Base-by-base conservation (phyloP, 768 basidiomycete species). In the Lepiota subincarnata region DNA sequence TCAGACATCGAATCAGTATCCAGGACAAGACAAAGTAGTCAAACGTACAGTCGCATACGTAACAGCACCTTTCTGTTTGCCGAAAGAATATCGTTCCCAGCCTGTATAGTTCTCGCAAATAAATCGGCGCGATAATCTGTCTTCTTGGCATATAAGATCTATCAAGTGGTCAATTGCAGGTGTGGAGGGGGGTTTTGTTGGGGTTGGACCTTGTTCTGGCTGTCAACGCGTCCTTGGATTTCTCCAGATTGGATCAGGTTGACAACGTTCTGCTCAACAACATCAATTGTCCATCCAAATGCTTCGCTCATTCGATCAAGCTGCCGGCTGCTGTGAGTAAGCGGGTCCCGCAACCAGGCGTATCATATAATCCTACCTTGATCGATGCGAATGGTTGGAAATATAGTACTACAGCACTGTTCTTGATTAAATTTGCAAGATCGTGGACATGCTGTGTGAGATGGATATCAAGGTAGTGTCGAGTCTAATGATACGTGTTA, bases 311-410 rank as follows among this genome's bases (percentile, higher is more conserved):
- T 95, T 34, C 87, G 80, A 39, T 86, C 84, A 24, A 98, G 78
- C 58, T 83, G 26, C 7, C 13, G 12, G 39, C 6, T 16, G 12
- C 34, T 28, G 36, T 4, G 16, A 13, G 19, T 14, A 11, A 4
- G 16, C 12, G 34, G 12, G 22, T 3, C 7, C 8, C 10, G 12
- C 7, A n/a, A 4, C 4, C 12, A 35, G 10, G 20, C 10, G 36
- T 2, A n/a, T 7, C 5, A 7, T 3, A 22, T 14, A 24, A 34
- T 6, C 37, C 3, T 48, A 48, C 53, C 28, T 47, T 78, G 65
- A 97, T 91, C 7, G 89, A 83, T 22, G 87, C 78, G 68, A 94
- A 98, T 0, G 95, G 95, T 60, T 85, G 81, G 75, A 97, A 93
- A 70, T 95, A 98, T 44, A 92, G 80, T n/a, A 80, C 77, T 45